Evolutionary conservation across 495 filamentous ascomycete genomes (phyloP).

Genomic region (Articulospora tetracladia): DNA sequence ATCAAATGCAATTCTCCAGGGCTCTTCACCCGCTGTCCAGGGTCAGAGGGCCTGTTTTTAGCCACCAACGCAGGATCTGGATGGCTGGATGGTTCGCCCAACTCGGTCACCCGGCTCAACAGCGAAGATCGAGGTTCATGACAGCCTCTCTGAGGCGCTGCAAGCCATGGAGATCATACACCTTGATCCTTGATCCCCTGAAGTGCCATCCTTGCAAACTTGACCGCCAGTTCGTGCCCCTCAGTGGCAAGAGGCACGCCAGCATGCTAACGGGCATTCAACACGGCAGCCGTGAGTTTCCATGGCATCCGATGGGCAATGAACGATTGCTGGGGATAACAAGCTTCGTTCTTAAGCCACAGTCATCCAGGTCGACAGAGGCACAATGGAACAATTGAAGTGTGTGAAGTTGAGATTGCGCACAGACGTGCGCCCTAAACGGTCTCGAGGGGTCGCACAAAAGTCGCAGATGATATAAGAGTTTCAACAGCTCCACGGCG

Average conservation of each 20-base stretch:
- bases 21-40: not conserved
- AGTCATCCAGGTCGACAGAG: constrained; percentile 9
- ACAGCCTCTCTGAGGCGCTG: constrained; percentile 22
- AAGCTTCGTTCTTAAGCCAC: constrained; percentile 17
- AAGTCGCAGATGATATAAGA: constrained; percentile 28
- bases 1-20: constrained; percentile 16
- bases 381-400: constrained; percentile 21
- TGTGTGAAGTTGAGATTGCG: constrained; percentile 22
- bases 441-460: constrained; percentile 25
- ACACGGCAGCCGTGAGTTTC: constrained; percentile 13
- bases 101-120: constrained; percentile 15
- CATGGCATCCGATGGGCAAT: not conserved
- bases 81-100: constrained; percentile 15
- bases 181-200: constrained; percentile 20
- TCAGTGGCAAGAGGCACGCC: constrained; percentile 9
- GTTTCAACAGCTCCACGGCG: constrained; percentile 24
- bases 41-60: constrained; percentile 9
- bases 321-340: constrained; percentile 7
- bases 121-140: constrained; percentile 28
- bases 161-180: constrained; percentile 28
- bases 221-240: constrained; percentile 28
- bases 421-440: constrained; percentile 27
- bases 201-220: constrained; percentile 19
- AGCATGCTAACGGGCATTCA: constrained; percentile 16
- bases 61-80: constrained; percentile 10